Percentiles rank a stretch among this genome's conserved stretches.
Evolutionary conservation across 2,329 filamentous ascomycete species (phyloP).

Genomic region (Penicillium sp.): DNA sequence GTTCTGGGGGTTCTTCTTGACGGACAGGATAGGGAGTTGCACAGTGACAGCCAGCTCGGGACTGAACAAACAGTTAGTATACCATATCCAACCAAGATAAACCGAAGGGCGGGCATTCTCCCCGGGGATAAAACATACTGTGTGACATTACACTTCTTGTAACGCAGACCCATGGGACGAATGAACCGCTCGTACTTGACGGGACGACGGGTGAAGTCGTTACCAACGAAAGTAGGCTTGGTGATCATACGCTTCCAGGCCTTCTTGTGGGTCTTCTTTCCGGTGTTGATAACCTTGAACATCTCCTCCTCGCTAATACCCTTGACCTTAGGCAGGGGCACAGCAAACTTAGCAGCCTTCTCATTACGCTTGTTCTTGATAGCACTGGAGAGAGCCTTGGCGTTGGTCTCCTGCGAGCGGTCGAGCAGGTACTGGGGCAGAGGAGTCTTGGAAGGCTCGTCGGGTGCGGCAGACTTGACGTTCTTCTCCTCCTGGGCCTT

Average conservation of each 20-base stretch:
- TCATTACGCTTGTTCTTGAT: slow-evolving; percentile 96
- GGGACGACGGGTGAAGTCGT: slow-evolving; percentile 82
- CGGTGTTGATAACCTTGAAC: slow-evolving; percentile 95
- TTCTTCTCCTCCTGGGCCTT: slow-evolving; percentile 94
- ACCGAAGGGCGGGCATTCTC: neutral
- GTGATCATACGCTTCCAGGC: slow-evolving; percentile 65
- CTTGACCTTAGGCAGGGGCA: slow-evolving; percentile 89
- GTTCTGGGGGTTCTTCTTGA: slow-evolving; percentile 85
- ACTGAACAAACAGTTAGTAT: slow-evolving; percentile 19
- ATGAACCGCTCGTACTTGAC: slow-evolving; percentile 75
- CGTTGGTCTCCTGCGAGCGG: slow-evolving; percentile 65
- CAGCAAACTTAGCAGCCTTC: slow-evolving; percentile 89
- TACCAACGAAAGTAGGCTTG: slow-evolving; percentile 85
- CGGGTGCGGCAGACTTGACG: slow-evolving; percentile 76
- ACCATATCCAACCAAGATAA: slow-evolving; percentile 7
- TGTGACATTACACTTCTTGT: slow-evolving; percentile 73
- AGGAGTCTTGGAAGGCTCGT: slow-evolving; percentile 72
- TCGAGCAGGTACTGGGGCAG: slow-evolving; percentile 93
- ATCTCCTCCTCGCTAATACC: slow-evolving; percentile 95
- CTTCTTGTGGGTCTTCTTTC: slow-evolving; percentile 91
- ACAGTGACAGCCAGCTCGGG: slow-evolving; percentile 83
- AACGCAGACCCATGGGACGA: slow-evolving; percentile 71
- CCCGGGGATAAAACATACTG: slow-evolving; percentile 27
- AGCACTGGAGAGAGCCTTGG: slow-evolving; percentile 73
- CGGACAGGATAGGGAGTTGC: slow-evolving; percentile 73